Evolutionary conservation across 2,329 filamentous ascomycete species (phyloP).

Genomic region (Corinectria fuckeliana): DNA sequence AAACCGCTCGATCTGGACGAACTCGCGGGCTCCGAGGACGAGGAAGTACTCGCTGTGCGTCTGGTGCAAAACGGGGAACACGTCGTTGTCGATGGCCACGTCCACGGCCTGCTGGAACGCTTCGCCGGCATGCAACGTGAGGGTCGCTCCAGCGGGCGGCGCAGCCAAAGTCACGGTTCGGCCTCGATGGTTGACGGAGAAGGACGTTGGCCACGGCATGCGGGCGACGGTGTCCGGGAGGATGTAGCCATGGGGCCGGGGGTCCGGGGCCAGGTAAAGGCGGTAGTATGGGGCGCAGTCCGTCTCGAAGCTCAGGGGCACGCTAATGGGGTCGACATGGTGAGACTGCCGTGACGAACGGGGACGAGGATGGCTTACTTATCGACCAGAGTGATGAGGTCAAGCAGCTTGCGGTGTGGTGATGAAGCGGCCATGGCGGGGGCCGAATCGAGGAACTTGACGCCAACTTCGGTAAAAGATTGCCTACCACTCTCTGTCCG

Average conservation of each 20-base stretch:
- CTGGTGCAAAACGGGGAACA: conserved; percentile 48
- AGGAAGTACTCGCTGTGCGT: conserved; percentile 53
- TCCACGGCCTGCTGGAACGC: conserved; percentile 50
- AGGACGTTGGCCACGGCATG: conserved; percentile 55
- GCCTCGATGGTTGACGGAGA: conserved; percentile 44
- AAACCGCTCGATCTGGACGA: conserved; percentile 63
- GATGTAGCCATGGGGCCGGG: conserved; percentile 57
- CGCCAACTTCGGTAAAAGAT: not conserved
- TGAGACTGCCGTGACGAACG: not conserved
- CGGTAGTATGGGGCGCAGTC: conserved; percentile 50
- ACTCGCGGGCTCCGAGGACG: conserved; percentile 45
- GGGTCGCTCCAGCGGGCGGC: conserved; percentile 30
- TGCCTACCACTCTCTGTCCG: not conserved
- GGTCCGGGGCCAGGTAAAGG: conserved; percentile 53
- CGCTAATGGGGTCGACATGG: conserved; percentile 42
- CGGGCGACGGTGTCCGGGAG: conserved; percentile 51
- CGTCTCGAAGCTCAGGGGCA: conserved; percentile 52
- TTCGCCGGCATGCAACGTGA: conserved; percentile 43
- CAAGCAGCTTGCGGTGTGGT: conserved; percentile 39
- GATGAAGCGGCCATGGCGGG: conserved; percentile 18
- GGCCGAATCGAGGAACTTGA: not conserved
- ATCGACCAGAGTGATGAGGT: conserved; percentile 50
- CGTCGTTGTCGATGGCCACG: conserved; percentile 42
- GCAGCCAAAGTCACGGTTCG: conserved; percentile 43
- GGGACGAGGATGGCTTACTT: conserved; percentile 43